Evolutionary conservation across 2,329 filamentous ascomycete species (phyloP).

Genomic region (Fusarium sp.): DNA sequence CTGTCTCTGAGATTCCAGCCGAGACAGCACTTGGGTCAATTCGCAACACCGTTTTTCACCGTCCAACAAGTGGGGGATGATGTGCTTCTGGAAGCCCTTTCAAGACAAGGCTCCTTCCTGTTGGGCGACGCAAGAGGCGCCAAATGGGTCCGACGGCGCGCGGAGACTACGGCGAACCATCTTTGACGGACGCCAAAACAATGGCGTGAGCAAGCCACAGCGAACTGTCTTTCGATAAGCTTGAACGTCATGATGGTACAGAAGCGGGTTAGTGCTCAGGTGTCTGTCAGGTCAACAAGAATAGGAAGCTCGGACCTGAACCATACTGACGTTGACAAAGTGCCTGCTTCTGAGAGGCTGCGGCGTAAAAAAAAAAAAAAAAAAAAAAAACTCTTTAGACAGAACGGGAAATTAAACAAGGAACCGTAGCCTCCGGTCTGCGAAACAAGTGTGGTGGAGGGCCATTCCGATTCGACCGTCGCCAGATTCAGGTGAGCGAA

Average conservation of each 20-base stretch:
- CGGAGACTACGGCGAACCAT: conserved; percentile 1
- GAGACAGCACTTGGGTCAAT: neutral
- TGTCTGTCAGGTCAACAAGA: neutral
- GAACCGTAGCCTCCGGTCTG: neutral
- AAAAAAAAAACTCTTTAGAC: neutral
- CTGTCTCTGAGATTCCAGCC: neutral
- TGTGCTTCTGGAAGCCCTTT: conserved; percentile 2
- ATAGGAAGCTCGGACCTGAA: neutral
- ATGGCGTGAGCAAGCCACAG: conserved; percentile 29
- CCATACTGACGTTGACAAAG: neutral
- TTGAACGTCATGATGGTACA: neutral
- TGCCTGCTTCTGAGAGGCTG: neutral
- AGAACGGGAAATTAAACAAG: conserved; percentile 26
- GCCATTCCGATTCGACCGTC: neutral
- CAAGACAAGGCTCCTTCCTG: neutral
- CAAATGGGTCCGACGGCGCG: conserved; percentile 1
- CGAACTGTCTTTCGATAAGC: neutral
- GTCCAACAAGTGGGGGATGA: neutral
- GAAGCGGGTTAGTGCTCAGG: neutral
- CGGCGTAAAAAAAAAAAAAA: neutral
- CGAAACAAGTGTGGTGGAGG: neutral
- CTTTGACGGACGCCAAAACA: neutral
- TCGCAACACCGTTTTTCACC: neutral
- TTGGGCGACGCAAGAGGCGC: conserved; percentile 11
- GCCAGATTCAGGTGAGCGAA: conserved; percentile 41